Percentiles rank a stretch among this genome's conserved stretches.
Evolutionary conservation across 768 basidiomycete species (phyloP).

Genomic region (Megacollybia marginata): DNA sequence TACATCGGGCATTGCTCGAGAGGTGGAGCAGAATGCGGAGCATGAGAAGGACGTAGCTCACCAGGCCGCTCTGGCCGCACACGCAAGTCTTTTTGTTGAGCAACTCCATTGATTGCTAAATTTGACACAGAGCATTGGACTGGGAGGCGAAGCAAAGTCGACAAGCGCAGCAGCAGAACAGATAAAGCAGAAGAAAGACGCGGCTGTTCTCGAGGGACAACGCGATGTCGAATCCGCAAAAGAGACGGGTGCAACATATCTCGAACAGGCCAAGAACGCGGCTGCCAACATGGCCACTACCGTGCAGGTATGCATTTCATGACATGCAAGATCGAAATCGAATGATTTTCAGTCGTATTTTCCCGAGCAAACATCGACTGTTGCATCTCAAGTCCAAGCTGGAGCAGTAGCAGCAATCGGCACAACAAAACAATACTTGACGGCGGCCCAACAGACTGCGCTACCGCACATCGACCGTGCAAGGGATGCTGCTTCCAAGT

Average conservation of each 20-base stretch:
- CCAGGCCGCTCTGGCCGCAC: conserved; percentile 45
- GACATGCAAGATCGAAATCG: neutral
- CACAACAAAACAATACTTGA: neutral
- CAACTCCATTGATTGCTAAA: neutral
- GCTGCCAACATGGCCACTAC: neutral
- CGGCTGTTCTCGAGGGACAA: neutral
- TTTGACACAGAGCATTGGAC: neutral
- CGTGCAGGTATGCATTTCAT: neutral
- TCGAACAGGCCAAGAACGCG: neutral
- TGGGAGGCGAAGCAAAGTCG: neutral
- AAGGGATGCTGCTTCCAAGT: neutral
- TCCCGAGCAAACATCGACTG: neutral
- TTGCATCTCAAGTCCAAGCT: neutral
- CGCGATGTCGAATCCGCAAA: neutral
- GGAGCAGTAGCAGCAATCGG: neutral
- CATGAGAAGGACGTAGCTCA: conserved; percentile 37
- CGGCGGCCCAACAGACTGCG: neutral
- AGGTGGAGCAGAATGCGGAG: conserved; percentile 42
- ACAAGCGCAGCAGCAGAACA: neutral
- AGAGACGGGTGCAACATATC: neutral
- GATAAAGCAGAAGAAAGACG: neutral
- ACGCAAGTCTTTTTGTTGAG: conserved; percentile 25
- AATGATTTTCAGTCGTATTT: neutral
- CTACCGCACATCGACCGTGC: neutral
- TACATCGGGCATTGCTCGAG: conserved; percentile 27